These are phyloP conservation scores for Sporormia fimetaria DNA, from an alignment of 495 filamentous ascomycete genomes.

Conservation along the genomic window DNA sequence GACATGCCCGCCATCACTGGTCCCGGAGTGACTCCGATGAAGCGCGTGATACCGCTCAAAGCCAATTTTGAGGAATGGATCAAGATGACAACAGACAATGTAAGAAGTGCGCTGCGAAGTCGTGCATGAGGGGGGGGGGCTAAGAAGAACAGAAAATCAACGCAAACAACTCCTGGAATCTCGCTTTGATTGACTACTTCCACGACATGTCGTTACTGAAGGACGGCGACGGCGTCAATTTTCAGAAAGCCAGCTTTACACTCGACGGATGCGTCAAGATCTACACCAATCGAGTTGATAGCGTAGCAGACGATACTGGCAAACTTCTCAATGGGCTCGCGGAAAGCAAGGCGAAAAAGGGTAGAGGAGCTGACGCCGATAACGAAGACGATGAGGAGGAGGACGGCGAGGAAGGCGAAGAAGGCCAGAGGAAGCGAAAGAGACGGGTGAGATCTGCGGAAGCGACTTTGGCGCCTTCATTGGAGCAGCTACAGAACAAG, in stretches of 20 bases:
- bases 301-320: slow-evolving; percentile 93
- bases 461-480: slow-evolving; percentile 78
- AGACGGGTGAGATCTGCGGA: slow-evolving; percentile 73
- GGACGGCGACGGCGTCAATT: slow-evolving; percentile 95
- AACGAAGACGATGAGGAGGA: slow-evolving; percentile 52
- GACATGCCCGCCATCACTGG: slow-evolving; percentile 50
- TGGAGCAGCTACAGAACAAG: slow-evolving; percentile 80
- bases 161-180: slow-evolving; percentile 97
- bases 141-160: slow-evolving; percentile 99
- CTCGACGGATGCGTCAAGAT: slow-evolving; percentile 98
- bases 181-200: slow-evolving; percentile 98
- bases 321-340: slow-evolving; percentile 90
- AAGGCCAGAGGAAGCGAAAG: slow-evolving; percentile 62
- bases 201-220: slow-evolving; percentile 97
- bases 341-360: slow-evolving; percentile 74
- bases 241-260: slow-evolving; percentile 96
- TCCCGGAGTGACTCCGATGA: slow-evolving; percentile 81
- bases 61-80: slow-evolving; percentile 99
- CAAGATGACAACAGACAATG: slow-evolving; percentile 99
- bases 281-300: slow-evolving; percentile 96
- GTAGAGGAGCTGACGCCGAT: slow-evolving; percentile 47
- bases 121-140: too few species aligned
- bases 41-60: slow-evolving; percentile 74
- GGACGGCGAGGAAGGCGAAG: slow-evolving; percentile 64
- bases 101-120: slow-evolving; percentile 14